Conservation (phyloP, 164 flowering plant species). For the Piper betle region DNA sequence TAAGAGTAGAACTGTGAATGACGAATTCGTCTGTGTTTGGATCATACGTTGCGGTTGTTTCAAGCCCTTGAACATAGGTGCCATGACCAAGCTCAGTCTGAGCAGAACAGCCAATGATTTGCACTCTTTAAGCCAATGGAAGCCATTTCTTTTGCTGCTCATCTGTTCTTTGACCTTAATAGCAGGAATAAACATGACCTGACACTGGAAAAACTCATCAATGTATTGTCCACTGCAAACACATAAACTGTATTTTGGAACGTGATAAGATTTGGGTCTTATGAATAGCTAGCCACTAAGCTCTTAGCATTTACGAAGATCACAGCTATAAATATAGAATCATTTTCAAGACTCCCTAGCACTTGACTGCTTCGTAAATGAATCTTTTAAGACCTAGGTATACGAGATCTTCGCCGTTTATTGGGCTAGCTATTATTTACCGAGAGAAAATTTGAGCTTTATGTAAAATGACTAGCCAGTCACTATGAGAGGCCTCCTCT, state of each 20-base stretch:
- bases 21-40: constrained; percentile 76
- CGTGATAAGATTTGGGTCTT: no score
- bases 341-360: no score
- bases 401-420: no score
- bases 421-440: no score
- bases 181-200: constrained; percentile 96
- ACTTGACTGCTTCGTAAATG: no score
- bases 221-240: not conserved
- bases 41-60: constrained; percentile 96
- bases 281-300: no score
- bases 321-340: no score
- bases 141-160: constrained; percentile 94
- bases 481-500: no score
- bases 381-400: no score
- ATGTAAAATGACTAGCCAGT: no score
- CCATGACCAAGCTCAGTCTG: constrained; percentile 99
- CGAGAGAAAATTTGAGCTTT: no score
- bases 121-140: constrained; percentile 89
- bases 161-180: constrained; percentile 89
- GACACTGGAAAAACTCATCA: constrained; percentile 2
- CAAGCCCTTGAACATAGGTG: constrained; percentile 98
- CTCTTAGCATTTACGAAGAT: no score
- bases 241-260: not conserved
- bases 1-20: constrained; percentile 82
- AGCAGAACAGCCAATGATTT: constrained; percentile 97